Evolutionary conservation across 371 early-diverging fungal species (phyloP).

Genomic region (Haplosporangium sp.): DNA sequence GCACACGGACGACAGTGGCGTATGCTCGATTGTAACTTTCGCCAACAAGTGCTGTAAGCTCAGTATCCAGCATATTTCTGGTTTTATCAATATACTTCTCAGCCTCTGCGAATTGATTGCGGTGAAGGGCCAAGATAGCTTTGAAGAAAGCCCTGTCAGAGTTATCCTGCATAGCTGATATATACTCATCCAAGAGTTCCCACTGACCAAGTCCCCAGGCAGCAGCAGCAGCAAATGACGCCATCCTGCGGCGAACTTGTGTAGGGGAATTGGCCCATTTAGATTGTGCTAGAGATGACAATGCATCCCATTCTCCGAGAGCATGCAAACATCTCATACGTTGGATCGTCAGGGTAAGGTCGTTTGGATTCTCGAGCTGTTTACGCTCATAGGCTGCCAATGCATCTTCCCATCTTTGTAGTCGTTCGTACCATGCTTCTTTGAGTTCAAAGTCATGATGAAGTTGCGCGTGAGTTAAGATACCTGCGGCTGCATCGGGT

Average conservation of each 20-base stretch:
- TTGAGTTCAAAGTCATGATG: constrained; percentile 88
- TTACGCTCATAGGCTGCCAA: constrained; percentile 89
- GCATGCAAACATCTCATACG: constrained; percentile 94
- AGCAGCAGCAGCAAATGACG: constrained; percentile 93
- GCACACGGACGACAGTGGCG: constrained; percentile 84
- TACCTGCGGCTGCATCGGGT: constrained; percentile 97
- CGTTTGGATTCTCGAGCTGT: constrained; percentile 81
- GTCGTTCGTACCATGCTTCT: constrained; percentile 95
- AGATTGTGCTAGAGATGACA: constrained; percentile 85
- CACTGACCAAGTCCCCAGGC: constrained; percentile 96
- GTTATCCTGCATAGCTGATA: constrained; percentile 83
- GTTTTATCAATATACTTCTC: constrained; percentile 83
- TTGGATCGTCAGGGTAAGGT: constrained; percentile 83
- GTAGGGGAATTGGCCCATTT: constrained; percentile 78
- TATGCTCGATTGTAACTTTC: constrained; percentile 98
- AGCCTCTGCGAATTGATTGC: constrained; percentile 84
- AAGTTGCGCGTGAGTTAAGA: constrained; percentile 91
- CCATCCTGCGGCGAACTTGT: constrained; percentile 75
- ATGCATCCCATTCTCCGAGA: constrained; percentile 94
- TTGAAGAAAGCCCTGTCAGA: constrained; percentile 82
- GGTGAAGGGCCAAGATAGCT: constrained; percentile 90
- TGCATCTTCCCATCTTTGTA: constrained; percentile 96
- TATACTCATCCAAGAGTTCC: constrained; percentile 93
- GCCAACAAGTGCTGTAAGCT: constrained; percentile 88
- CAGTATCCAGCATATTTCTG: constrained; percentile 89